Evolutionary conservation across 208 protist species (phyloP), one percentile per base, ranked within the genome.

Genomic region (Herpetomonas samuelpessoai): DNA sequence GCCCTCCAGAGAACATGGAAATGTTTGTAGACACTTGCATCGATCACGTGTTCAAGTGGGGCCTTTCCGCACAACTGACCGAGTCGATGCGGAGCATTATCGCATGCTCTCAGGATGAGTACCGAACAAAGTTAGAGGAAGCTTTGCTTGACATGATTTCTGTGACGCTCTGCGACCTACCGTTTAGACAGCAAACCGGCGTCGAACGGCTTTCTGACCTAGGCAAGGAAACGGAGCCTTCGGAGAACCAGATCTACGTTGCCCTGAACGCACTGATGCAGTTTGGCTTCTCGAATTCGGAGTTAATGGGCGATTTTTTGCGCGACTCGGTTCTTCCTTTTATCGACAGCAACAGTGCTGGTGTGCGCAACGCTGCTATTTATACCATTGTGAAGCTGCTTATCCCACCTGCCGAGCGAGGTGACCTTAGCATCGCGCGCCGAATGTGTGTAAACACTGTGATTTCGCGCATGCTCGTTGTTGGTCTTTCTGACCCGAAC

Each of bases 81-180:
- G 83, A 92, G 64, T 85, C 77, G 51, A 91, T 95, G 85, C 61
- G 81, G 12, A 72, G 81, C 52, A 91, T 95, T 61, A 89, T 92
- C 55, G 58, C 84, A 1, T 69, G 76, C 14, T 82, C 83, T 16
- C 76, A 66, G 47, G 47, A 47, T 30, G 65, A 79, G 62, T 86
- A 87, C 58, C 80, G 81, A 22, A 66, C 68, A 19, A 86, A 84
- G 62, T 54, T 95, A 41, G 85, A 92, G 59, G 82, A 92, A 59
- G 79, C 75, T 25, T 58, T 95, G 54, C 75, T 95, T 10, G 88
- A 95, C 62, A 86, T 91, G 78, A 95, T 95, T 65, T 95, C 88
- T 25, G 68, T 95, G 31, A 95, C 88, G 25, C 77, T 95, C 2
- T 95, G 85, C 54, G 85, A 85, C 18, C 61, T 92, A 3, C 88